phyloP scores from a whole-genome alignment of 345 rosid genomes.

The Carallia brachiata region DNA sequence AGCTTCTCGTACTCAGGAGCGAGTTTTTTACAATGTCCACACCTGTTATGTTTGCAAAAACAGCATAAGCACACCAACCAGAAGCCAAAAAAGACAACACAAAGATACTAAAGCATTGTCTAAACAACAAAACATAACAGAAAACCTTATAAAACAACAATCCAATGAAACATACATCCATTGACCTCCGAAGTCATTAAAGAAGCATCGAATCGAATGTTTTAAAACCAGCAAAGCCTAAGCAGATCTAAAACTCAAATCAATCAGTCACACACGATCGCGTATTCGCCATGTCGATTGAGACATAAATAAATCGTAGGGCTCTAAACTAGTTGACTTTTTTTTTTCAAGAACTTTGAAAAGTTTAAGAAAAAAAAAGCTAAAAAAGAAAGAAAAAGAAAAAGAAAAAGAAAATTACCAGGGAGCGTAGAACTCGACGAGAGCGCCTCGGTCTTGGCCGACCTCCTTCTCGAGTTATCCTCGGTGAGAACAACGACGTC shows the following conservation, averaged over 20 bases:
- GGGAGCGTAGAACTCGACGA: slow-evolving; percentile 98
- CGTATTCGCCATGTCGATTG: not conserved
- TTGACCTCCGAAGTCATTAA: not conserved
- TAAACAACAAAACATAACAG: not conserved
- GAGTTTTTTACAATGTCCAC: slow-evolving; percentile 99
- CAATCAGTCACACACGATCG: slow-evolving; percentile 22
- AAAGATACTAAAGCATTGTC: not conserved
- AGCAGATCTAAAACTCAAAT: slow-evolving; percentile 26
- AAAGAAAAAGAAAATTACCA: slow-evolving; percentile 48
- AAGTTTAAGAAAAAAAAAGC: not conserved
- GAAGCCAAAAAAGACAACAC: not conserved
- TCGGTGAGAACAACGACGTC: slow-evolving; percentile 84
- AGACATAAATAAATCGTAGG: too few species aligned
- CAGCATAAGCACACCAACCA: not conserved
- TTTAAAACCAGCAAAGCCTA: not conserved
- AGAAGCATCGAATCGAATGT: not conserved
- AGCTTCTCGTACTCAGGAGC: slow-evolving; percentile 97
- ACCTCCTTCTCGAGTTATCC: slow-evolving; percentile 90
- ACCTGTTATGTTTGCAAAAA: slow-evolving; percentile 44
- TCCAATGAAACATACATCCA: not conserved
- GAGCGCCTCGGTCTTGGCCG: slow-evolving; percentile 87
- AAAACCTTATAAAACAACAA: not conserved
- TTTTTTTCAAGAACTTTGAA: not conserved
- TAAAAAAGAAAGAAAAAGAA: not conserved
- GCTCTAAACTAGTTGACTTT: too few species aligned